These are phyloP conservation scores for Medicago truncatula DNA, from an alignment of 306 rosid genomes.

Conservation along the genomic window MtrunA17r5.0-ANR NC_053049.1:664001-664500, in stretches of 20 bases:
- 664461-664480: background rate
- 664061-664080: constrained; percentile 43
- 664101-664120: constrained; percentile 43
- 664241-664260: constrained; percentile 45
- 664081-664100: constrained; percentile 39
- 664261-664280: constrained; percentile 43
- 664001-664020: background rate
- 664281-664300: constrained; percentile 47
- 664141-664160: constrained; percentile 34
- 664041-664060: constrained; percentile 37
- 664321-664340: constrained; percentile 49
- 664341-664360: constrained; percentile 56
- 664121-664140: constrained; percentile 41
- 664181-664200: constrained; percentile 26
- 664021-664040: constrained; percentile 23
- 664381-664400: constrained; percentile 64
- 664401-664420: constrained; percentile 53
- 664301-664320: constrained; percentile 57
- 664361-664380: constrained; percentile 51
- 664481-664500: constrained; percentile 43
- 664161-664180: constrained; percentile 40
- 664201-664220: constrained; percentile 31
- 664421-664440: constrained; percentile 31
- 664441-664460: constrained; percentile 30
- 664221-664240: constrained; percentile 44